Base-by-base conservation (phyloP, 2,329 filamentous ascomycete genomes). In the Exophiala lecanii-corni region DNA sequence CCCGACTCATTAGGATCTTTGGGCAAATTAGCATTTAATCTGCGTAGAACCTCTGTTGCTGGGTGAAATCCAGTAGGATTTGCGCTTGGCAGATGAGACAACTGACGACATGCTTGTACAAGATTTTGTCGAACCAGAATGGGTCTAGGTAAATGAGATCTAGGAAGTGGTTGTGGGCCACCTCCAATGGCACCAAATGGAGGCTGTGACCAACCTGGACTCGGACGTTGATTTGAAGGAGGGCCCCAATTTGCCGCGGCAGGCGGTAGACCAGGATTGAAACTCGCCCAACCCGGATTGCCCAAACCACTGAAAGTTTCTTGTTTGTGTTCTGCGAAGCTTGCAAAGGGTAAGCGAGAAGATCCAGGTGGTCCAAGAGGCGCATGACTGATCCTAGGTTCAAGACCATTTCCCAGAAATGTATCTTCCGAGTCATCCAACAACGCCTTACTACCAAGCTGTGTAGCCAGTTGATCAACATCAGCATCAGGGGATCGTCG, bases 401-500 rank as follows among this genome's bases (percentile, higher is more conserved):
- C 52, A 12, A 26, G 23, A 5, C 44, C n/a, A n/a, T 44, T 47
- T 6, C 45, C 47, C 15, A 47, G 60, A 71, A 84, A 66, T 72
- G 86, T 57, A 63, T 81, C 69, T 59, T 94, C 89, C 49, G 83
- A 83, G 35, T 83, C 80, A 50, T 82, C 80, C 31, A 97, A 72
- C 9, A 98, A 72, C 9, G 89, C 92, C 56, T 88, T 89, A 64
- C 91, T 97, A 9, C 92, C 92, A 18, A 98, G 74, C 56, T 92
- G 89, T 48, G 83, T 78, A 50, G 81, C 84, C 41, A 86, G 68
- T 36, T 86, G 79, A 42, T 91, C 87, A 15, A 88, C 70, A 43
- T 83, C 81, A 19, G 70, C 67, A 18, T 74, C 72, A 2, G 62
- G 60, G 31, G 60, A 62, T 45, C 62, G 59, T 15, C 70, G 66